Percentiles rank a stretch among this genome's conserved stretches.
phyloP scores from a whole-genome alignment of 2,329 filamentous ascomycete species.

The Dactylellina parvicollis region DNA sequence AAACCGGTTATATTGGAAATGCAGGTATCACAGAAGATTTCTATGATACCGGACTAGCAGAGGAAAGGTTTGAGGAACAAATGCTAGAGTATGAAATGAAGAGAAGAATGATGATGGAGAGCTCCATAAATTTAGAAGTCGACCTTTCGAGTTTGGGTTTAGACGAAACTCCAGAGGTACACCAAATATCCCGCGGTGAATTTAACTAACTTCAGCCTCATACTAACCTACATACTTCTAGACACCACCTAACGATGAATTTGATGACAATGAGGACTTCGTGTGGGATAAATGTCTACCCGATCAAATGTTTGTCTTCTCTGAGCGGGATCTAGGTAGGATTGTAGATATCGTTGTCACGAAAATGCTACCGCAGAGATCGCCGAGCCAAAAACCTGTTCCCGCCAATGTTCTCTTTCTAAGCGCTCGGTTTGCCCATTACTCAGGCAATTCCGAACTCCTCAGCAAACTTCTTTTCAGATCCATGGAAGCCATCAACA shows the following conservation, averaged over 20 bases:
- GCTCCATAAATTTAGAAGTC: slow-evolving; percentile 93
- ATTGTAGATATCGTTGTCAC: slow-evolving; percentile 97
- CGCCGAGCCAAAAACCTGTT: slow-evolving; percentile 95
- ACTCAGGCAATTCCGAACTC: slow-evolving; percentile 88
- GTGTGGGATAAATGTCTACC: slow-evolving; percentile 94
- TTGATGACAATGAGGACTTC: slow-evolving; percentile 91
- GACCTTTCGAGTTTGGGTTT: slow-evolving; percentile 94
- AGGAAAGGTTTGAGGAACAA: slow-evolving; percentile 95
- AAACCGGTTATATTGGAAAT: slow-evolving; percentile 91
- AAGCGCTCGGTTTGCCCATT: slow-evolving; percentile 93
- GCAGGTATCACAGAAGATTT: slow-evolving; percentile 87
- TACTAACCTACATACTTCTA: slow-evolving; percentile 29
- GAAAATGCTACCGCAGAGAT: slow-evolving; percentile 95
- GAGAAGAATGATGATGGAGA: slow-evolving; percentile 98
- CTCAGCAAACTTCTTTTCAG: slow-evolving; percentile 81
- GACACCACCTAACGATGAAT: slow-evolving; percentile 75
- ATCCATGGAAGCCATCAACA: slow-evolving; percentile 95
- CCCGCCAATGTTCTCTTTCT: slow-evolving; percentile 97
- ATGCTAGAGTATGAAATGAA: slow-evolving; percentile 96
- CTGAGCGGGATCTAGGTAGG: slow-evolving; percentile 87
- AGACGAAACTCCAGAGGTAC: slow-evolving; percentile 91
- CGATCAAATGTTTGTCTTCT: slow-evolving; percentile 99
- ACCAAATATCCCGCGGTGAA: slow-evolving; percentile 56
- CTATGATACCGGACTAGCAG: slow-evolving; percentile 88
- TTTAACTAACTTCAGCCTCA: not conserved